phyloP scores from a whole-genome alignment of 306 rosid species.

The Rosa lucieae region DNA sequence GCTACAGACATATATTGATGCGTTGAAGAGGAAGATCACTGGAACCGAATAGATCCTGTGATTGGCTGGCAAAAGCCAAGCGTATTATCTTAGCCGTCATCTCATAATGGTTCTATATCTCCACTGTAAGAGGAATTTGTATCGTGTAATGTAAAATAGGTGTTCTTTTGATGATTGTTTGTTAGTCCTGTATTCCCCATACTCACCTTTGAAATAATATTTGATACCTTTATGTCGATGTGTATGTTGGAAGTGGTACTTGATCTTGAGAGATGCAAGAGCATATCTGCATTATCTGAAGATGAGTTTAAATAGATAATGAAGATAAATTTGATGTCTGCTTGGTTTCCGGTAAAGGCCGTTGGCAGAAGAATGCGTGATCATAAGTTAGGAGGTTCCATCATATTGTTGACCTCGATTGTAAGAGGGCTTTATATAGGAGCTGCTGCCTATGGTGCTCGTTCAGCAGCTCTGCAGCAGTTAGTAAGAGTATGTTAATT shows the following conservation, averaged over 20 bases:
- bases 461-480: slow-evolving; percentile 69
- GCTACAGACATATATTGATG: slow-evolving; percentile 65
- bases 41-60: slow-evolving; percentile 65
- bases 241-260: neutral
- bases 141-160: slow-evolving; percentile 58
- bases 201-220: slow-evolving; percentile 40
- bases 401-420: slow-evolving; percentile 59
- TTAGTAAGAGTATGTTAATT: slow-evolving; percentile 59
- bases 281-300: slow-evolving; percentile 49
- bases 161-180: slow-evolving; percentile 32
- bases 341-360: slow-evolving; percentile 71
- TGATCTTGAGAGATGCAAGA: slow-evolving; percentile 34
- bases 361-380: slow-evolving; percentile 72
- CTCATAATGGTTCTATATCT: slow-evolving; percentile 41
- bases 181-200: slow-evolving; percentile 37
- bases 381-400: slow-evolving; percentile 72
- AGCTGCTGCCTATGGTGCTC: slow-evolving; percentile 66
- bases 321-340: slow-evolving; percentile 68
- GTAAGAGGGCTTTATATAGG: slow-evolving; percentile 74
- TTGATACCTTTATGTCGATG: slow-evolving; percentile 34
- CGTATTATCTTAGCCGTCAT: slow-evolving; percentile 27
- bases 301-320: slow-evolving; percentile 58
- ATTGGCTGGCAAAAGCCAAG: slow-evolving; percentile 22
- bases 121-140: slow-evolving; percentile 52
- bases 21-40: slow-evolving; percentile 86